phyloP scores from a whole-genome alignment of 257 asterid genomes.

The Salvia rosmarinus region DNA sequence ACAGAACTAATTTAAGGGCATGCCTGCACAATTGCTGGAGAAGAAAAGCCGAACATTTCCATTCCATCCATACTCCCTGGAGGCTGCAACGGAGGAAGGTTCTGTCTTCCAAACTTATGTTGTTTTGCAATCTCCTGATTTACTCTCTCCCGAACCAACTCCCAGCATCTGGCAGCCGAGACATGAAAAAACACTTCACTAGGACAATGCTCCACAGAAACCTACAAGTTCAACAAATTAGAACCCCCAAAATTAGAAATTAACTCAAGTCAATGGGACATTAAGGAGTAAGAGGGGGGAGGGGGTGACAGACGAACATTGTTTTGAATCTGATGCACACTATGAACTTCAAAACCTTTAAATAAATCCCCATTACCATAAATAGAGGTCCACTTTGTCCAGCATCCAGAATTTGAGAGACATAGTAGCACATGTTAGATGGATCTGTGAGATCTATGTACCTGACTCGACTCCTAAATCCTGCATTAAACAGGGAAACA shows the following conservation, averaged over 20 bases:
- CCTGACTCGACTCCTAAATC: conserved; percentile 86
- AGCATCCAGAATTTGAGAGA: conserved; percentile 84
- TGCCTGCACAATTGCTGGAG: conserved; percentile 92
- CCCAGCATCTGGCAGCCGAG: conserved; percentile 92
- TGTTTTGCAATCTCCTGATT: conserved; percentile 81
- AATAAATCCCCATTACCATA: conserved; percentile 56
- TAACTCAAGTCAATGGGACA: neutral
- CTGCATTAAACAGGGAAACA: conserved; percentile 55
- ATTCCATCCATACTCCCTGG: conserved; percentile 96
- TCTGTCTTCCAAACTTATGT: conserved; percentile 71
- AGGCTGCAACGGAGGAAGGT: conserved; percentile 95
- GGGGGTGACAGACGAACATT: too few relatives aligned
- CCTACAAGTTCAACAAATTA: conserved; percentile 47
- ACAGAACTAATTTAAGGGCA: conserved; percentile 19
- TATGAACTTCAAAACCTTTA: neutral
- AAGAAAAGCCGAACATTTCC: conserved; percentile 95
- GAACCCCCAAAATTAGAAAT: neutral
- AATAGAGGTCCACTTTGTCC: conserved; percentile 80
- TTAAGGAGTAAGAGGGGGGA: too few relatives aligned
- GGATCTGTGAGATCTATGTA: conserved; percentile 82
- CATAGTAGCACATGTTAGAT: conserved; percentile 67
- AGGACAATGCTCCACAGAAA: conserved; percentile 70
- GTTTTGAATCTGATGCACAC: neutral
- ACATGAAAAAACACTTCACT: conserved; percentile 75
- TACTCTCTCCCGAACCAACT: conserved; percentile 88